Conservation (phyloP, 176 grass and related monocot genomes). For the Triticum aestivum region DNA sequence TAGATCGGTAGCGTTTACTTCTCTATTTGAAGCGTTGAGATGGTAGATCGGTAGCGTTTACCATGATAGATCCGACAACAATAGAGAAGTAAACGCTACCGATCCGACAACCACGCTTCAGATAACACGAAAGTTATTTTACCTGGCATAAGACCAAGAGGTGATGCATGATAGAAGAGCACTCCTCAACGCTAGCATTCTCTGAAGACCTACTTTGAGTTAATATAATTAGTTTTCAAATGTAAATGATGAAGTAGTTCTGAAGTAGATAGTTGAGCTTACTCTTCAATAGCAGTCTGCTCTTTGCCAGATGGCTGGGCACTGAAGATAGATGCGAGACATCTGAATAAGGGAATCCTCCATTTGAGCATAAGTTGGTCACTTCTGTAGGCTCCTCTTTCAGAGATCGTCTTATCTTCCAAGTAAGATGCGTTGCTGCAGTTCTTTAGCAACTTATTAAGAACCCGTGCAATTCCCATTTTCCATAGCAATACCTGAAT, state of each 20-base stretch:
- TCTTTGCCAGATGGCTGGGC: conserved; percentile 40
- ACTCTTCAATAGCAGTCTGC: conserved; percentile 50
- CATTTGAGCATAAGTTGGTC: conserved; percentile 49
- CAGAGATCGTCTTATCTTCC: conserved; percentile 43
- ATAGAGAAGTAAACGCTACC: background rate
- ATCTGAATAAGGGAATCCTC: conserved; percentile 71
- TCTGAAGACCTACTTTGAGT: conserved; percentile 55
- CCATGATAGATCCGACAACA: too few species aligned
- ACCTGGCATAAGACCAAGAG: conserved; percentile 79
- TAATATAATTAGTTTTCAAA: conserved; percentile 30
- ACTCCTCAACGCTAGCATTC: conserved; percentile 51
- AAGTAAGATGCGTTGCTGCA: conserved; percentile 33
- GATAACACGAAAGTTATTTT: conserved; percentile 34
- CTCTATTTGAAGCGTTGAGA: too few species aligned
- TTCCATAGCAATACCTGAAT: conserved; percentile 71
- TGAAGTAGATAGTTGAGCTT: conserved; percentile 35
- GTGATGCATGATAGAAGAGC: conserved; percentile 58
- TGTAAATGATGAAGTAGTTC: conserved; percentile 33
- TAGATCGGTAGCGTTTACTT: too few species aligned
- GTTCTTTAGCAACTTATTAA: conserved; percentile 61
- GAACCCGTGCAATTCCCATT: conserved; percentile 55
- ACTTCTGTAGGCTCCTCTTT: conserved; percentile 31
- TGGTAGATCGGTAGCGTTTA: too few species aligned
- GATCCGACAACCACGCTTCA: background rate
- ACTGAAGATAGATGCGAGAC: conserved; percentile 64